Percentiles rank a stretch among this genome's conserved stretches.
Evolutionary conservation across 495 filamentous ascomycete species (phyloP).

Genomic region (Friedmanniomyces simplex): DNA sequence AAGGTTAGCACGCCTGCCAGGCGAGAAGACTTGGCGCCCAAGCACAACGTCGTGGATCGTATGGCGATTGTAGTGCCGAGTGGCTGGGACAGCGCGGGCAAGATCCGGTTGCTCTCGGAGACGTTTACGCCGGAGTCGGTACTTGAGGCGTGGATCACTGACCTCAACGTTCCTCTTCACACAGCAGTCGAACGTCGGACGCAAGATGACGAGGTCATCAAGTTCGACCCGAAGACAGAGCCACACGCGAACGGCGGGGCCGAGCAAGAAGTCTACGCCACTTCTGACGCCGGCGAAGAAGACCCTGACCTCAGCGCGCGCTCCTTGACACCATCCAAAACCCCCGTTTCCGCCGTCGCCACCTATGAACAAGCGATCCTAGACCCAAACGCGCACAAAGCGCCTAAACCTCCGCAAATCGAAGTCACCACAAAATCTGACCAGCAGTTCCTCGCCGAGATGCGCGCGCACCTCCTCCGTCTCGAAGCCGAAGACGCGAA

Average conservation of each 20-base stretch:
- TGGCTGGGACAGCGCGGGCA: slow-evolving; percentile 98
- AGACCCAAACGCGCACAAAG: slow-evolving; percentile 18
- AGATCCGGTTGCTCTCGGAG: slow-evolving; percentile 91
- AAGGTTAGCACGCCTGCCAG: slow-evolving; percentile 1
- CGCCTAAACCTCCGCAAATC: slow-evolving; percentile 9
- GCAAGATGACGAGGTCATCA: background rate
- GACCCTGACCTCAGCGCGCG: background rate
- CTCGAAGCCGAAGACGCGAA: slow-evolving; percentile 18
- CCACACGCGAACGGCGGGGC: slow-evolving; percentile 3
- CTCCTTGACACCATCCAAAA: slow-evolving; percentile 4
- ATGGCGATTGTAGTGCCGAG: slow-evolving; percentile 90
- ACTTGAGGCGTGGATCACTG: slow-evolving; percentile 20
- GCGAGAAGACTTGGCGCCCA: slow-evolving; percentile 41
- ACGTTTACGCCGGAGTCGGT: slow-evolving; percentile 76
- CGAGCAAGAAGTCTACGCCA: slow-evolving; percentile 5
- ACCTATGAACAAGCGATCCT: slow-evolving; percentile 9
- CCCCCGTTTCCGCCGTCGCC: background rate
- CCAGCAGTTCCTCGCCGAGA: slow-evolving; percentile 17
- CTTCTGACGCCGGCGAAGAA: slow-evolving; percentile 6
- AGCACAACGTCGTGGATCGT: slow-evolving; percentile 90
- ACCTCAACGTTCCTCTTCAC: slow-evolving; percentile 2
- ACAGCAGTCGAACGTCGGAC: background rate
- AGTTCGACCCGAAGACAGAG: background rate
- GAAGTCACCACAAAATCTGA: slow-evolving; percentile 14
- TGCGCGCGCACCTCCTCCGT: slow-evolving; percentile 11